Conservation (phyloP, 352 stramenopile genomes). For the Phytophthora constricta region DNA sequence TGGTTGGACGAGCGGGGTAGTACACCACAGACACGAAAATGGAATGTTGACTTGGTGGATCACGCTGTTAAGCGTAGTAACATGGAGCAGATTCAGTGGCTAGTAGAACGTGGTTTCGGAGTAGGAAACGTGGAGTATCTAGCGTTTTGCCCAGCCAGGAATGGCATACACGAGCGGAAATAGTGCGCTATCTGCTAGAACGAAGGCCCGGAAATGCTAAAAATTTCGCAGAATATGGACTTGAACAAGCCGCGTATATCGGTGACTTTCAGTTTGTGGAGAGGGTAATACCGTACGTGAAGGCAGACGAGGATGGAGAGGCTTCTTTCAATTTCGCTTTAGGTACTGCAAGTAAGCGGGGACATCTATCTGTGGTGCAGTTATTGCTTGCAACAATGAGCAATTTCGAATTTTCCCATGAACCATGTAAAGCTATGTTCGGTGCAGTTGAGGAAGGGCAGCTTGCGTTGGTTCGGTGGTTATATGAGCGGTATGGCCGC, state of each 20-base stretch:
- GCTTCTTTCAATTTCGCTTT: conserved; percentile 7
- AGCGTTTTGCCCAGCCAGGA: not conserved
- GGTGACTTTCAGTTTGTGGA: not conserved
- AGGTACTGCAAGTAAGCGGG: not conserved
- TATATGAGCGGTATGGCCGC: too few relatives aligned
- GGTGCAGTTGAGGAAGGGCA: too few relatives aligned
- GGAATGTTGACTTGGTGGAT: not conserved
- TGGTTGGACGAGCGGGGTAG: not conserved
- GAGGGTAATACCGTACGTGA: not conserved
- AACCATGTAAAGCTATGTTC: too few relatives aligned
- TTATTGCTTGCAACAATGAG: too few relatives aligned
- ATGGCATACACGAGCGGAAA: not conserved
- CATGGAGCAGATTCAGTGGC: not conserved
- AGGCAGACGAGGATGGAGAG: not conserved
- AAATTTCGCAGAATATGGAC: not conserved
- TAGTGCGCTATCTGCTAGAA: not conserved
- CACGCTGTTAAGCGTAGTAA: not conserved
- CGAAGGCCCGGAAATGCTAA: not conserved
- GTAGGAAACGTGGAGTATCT: not conserved
- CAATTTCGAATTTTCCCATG: too few relatives aligned
- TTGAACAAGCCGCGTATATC: not conserved
- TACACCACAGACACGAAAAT: not conserved
- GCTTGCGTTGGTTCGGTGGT: too few relatives aligned
- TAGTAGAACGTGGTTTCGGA: not conserved
- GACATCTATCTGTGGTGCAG: not conserved